Base-by-base conservation (phyloP, 2,329 filamentous ascomycete species). In the Juglanconis sp. region DNA sequence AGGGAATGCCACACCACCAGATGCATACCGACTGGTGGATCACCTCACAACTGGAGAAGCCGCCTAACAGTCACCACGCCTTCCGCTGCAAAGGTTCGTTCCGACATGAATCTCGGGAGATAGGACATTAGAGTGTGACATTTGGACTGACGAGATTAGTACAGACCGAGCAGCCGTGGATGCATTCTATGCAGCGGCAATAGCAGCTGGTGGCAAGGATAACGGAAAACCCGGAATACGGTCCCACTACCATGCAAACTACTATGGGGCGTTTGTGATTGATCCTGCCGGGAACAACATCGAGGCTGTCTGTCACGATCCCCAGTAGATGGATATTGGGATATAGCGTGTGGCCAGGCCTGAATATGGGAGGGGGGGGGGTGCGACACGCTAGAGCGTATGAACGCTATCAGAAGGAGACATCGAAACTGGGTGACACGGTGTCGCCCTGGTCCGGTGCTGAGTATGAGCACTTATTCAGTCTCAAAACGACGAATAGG, bases 211-310 rank as follows among this genome's bases (percentile, higher is more conserved):
- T 0, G 81, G 72, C 2, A 75, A 71, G 36, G 76, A 77, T 65
- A 83, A 83, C 64, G 81, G 81, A 3, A 68, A 73, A 15, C 81
- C 81, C 0, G 81, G 81, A 0, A 36, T 73, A 11, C 69, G 79
- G 47, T 60, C 73, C 4, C 68, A 79, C 13, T 83, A 81, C 65
- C 72, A 73, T 49, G 66, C 74, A 13, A 71, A 72, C 5, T 84
- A 83, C 67, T 84, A 82, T 56, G 81, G 68, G 1, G 79, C 80
- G 0, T 84, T 79, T 69, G 72, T 83, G 5, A 67, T 75, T 46
- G 81, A 83, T 65, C 79, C 80, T 1, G 69, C 73, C 3, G 81
- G 81, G 0, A 83, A 83, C 65, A 84, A 84, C 64, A 75, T 83
- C 49, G 81, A 84, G 69, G 74, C 74, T 55, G 72, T 80, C 10